Conservation (phyloP, 495 filamentous ascomycete genomes). For the Barbatosphaeria neglecta region DNA sequence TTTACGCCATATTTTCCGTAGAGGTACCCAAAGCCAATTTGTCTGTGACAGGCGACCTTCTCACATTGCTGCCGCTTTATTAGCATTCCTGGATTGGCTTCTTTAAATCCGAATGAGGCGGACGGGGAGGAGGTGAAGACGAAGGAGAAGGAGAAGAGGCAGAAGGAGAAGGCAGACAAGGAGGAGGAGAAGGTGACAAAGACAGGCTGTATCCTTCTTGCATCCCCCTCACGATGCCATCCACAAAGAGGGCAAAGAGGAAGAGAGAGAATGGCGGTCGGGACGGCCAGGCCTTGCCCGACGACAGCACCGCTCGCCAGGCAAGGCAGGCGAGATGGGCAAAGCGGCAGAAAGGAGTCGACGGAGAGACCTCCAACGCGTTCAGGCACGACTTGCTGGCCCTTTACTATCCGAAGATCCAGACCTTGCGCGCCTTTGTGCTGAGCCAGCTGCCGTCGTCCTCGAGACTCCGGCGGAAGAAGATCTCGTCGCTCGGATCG, state of each 20-base stretch:
- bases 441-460: conserved; percentile 32
- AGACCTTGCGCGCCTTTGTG: conserved; percentile 64
- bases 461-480: conserved; percentile 34
- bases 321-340: too few species aligned
- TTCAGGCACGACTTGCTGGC: conserved; percentile 57
- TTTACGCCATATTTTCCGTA: background rate
- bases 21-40: background rate
- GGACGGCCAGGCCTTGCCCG: too few species aligned
- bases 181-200: too few species aligned
- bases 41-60: background rate
- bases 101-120: too few species aligned
- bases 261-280: background rate
- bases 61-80: background rate
- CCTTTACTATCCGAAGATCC: conserved; percentile 58
- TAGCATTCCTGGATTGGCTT: too few species aligned
- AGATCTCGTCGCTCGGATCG: conserved; percentile 30
- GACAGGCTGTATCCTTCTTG: too few species aligned
- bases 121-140: too few species aligned
- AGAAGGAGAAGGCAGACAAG: background rate
- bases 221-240: too few species aligned
- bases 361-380: background rate
- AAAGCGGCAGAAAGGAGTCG: conserved; percentile 7
- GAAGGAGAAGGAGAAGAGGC: too few species aligned
- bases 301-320: too few species aligned
- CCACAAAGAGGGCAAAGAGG: background rate